Conservation (phyloP, 2,329 filamentous ascomycete species). For the Polychaeton citri region DNA sequence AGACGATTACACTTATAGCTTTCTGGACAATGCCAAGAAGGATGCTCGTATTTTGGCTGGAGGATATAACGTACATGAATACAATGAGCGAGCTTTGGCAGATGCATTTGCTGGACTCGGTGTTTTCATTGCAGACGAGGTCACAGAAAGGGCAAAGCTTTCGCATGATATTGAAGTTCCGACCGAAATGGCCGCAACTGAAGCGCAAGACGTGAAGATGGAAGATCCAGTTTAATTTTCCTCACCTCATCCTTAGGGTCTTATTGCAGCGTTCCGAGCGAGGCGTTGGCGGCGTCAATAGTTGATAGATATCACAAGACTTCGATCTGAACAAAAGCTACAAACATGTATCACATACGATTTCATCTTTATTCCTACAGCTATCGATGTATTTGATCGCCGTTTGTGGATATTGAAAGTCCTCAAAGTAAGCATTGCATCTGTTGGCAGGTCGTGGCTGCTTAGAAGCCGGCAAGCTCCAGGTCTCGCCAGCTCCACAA, state of each 20-base stretch:
- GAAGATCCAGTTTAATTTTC: conserved; percentile 25
- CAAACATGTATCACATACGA: no score
- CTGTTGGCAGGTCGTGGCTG: no score
- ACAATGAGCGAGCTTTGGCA: conserved; percentile 65
- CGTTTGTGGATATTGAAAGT: no score
- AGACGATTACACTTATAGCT: conserved; percentile 60
- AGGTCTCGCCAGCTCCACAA: no score
- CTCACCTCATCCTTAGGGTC: neutral
- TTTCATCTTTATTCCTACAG: no score
- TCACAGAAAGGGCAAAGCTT: conserved; percentile 26
- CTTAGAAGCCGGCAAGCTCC: no score
- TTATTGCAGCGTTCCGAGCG: neutral
- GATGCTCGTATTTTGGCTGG: conserved; percentile 58
- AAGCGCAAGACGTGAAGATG: conserved; percentile 43
- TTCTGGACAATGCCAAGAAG: conserved; percentile 52
- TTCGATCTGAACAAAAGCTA: no score
- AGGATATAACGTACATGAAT: conserved; percentile 73
- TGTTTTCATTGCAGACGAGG: conserved; percentile 73
- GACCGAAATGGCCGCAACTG: conserved; percentile 34
- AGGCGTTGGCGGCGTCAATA: neutral
- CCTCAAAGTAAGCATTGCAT: no score
- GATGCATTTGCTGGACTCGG: conserved; percentile 85
- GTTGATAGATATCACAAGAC: no score
- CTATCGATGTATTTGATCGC: no score
- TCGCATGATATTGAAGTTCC: conserved; percentile 15